Conservation (phyloP, 768 basidiomycete genomes). For the Ephemerocybe angulata region DNA sequence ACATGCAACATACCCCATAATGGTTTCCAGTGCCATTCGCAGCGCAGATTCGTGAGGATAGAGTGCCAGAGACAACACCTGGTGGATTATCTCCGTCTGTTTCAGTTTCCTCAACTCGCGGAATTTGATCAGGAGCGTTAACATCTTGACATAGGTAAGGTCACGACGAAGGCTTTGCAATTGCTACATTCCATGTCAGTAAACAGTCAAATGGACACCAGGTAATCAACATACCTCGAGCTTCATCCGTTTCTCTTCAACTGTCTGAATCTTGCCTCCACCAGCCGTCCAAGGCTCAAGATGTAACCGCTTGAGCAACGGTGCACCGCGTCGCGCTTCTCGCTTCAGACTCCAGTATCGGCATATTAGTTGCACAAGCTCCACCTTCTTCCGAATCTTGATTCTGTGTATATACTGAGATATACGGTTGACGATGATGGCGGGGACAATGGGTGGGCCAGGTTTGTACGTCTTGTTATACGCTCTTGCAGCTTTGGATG, state of each 20-base stretch:
- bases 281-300: slow-evolving; percentile 96
- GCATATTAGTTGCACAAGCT: slow-evolving; percentile 75
- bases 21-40: slow-evolving; percentile 62
- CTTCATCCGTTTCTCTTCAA: slow-evolving; percentile 79
- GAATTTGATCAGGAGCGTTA: slow-evolving; percentile 66
- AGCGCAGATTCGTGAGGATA: slow-evolving; percentile 65
- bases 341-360: slow-evolving; percentile 98
- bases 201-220: not conserved
- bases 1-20: slow-evolving; percentile 59
- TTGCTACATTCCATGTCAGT: slow-evolving; percentile 29
- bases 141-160: slow-evolving; percentile 63
- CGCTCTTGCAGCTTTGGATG: slow-evolving; percentile 80
- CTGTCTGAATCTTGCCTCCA: slow-evolving; percentile 62
- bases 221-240: slow-evolving; percentile 56
- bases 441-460: slow-evolving; percentile 89
- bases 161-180: slow-evolving; percentile 69
- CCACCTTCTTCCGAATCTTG: slow-evolving; percentile 66
- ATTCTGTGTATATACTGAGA: slow-evolving; percentile 69
- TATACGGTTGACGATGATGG: slow-evolving; percentile 77
- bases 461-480: slow-evolving; percentile 90
- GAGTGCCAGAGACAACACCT: slow-evolving; percentile 57
- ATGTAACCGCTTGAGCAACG: slow-evolving; percentile 87
- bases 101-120: slow-evolving; percentile 80
- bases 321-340: slow-evolving; percentile 89
- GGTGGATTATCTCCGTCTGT: slow-evolving; percentile 63